Conservation (phyloP, 257 asterid species). For the Henckelia pumila region DNA sequence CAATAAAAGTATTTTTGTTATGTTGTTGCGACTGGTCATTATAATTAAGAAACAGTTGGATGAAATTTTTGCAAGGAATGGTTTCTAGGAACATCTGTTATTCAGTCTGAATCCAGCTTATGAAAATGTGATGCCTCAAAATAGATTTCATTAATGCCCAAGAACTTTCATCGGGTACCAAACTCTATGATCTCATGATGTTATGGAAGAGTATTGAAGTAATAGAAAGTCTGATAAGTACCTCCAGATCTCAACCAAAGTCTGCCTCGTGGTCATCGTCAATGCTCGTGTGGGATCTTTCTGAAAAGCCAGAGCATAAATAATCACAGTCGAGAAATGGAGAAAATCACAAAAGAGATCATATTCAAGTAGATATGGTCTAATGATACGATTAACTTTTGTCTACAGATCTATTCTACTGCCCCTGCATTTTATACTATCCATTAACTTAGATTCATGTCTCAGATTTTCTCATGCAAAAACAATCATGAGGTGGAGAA, state of each 20-base stretch:
- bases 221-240: constrained; percentile 14
- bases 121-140: not conserved
- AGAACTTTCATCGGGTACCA: not conserved
- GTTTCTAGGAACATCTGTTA: not conserved
- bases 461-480: not conserved
- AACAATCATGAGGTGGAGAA: not conserved
- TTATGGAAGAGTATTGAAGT: not conserved
- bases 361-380: not conserved
- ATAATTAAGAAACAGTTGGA: not conserved
- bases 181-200: not conserved
- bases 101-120: not conserved
- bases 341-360: not conserved
- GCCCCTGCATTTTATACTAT: not conserved
- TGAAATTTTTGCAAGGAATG: not conserved
- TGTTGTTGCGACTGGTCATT: no score
- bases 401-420: not conserved
- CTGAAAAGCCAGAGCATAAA: constrained; percentile 32
- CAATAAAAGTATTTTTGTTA: no score
- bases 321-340: constrained; percentile 12
- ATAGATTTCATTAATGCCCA: not conserved
- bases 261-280: constrained; percentile 66
- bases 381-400: no score
- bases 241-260: constrained; percentile 79
- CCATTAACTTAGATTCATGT: not conserved
- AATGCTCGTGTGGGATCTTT: constrained; percentile 64